Conservation (phyloP, 331 rosid species). For the Dryas integrifolia region DNA sequence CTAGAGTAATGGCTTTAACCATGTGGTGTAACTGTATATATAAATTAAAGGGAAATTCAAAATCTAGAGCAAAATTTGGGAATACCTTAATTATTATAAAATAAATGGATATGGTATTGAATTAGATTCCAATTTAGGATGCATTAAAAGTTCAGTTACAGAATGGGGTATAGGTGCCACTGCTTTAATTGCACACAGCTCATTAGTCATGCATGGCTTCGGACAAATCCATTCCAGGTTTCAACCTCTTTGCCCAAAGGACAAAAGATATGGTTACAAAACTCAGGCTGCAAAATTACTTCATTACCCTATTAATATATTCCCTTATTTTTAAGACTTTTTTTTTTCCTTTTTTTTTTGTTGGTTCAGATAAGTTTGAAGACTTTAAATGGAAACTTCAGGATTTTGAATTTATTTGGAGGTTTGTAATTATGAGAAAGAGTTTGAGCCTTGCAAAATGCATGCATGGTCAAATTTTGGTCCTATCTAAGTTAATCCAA, state of each 20-base stretch:
- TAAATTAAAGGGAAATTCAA: neutral
- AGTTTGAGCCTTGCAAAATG: neutral
- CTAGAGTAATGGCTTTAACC: conserved; percentile 3
- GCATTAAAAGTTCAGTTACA: conserved; percentile 27
- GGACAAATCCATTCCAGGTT: conserved; percentile 14
- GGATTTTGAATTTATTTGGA: neutral
- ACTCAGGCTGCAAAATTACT: conserved; percentile 10
- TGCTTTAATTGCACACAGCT: conserved; percentile 7
- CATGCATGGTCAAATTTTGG: conserved; percentile 6
- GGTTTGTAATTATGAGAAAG: conserved; percentile 5
- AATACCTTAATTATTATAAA: conserved; percentile 22
- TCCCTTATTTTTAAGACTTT: neutral
- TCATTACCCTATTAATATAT: conserved; percentile 5
- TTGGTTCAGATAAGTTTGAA: neutral
- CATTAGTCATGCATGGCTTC: conserved; percentile 17
- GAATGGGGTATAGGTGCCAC: neutral
- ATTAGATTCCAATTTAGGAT: conserved; percentile 25
- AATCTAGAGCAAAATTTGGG: neutral
- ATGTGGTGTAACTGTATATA: neutral
- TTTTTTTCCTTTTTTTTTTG: neutral
- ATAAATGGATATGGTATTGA: conserved; percentile 15
- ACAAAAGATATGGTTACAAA: conserved; percentile 30
- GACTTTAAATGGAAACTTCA: neutral
- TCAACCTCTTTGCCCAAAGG: conserved; percentile 25
- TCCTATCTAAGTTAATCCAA: neutral